These are phyloP conservation scores for Colletotrichum endophyticum DNA, from an alignment of 2,329 filamentous ascomycete species.

Conservation along the genomic window DNA sequence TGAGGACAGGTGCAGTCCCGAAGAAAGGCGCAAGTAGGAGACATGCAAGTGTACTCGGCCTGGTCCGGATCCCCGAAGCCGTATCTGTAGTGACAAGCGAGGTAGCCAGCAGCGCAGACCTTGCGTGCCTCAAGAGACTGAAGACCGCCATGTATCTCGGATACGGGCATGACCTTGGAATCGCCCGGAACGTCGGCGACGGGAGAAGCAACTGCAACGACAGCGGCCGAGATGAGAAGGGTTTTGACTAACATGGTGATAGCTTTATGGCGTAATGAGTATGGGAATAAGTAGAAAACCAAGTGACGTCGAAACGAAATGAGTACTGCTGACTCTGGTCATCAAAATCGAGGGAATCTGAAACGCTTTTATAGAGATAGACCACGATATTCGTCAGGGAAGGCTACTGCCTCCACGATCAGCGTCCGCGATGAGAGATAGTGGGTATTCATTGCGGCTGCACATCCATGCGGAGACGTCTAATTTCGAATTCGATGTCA, in stretches of 20 bases:
- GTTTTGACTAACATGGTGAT: not conserved
- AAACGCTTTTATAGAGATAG: not conserved
- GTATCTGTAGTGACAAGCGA: not conserved
- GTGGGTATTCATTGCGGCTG: not conserved
- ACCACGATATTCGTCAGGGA: not conserved
- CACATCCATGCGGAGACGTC: not conserved
- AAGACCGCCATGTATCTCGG: accelerated
- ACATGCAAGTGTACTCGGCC: not conserved
- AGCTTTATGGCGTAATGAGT: not conserved
- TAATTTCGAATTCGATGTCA: not conserved
- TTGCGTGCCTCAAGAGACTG: not conserved
- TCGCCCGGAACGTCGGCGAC: accelerated
- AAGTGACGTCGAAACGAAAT: not conserved
- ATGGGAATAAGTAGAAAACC: not conserved
- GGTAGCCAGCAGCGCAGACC: not conserved
- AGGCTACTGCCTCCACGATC: not conserved
- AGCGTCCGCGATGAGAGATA: not conserved
- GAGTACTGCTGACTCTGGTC: not conserved
- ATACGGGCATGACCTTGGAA: accelerated
- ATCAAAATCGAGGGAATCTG: accelerated
- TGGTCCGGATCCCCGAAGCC: not conserved
- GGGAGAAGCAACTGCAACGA: not conserved
- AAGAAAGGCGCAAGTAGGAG: not conserved
- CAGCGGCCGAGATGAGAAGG: not conserved
- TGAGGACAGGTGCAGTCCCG: not conserved